A percentile compares a stretch with the other conserved stretches of the same genome.
phyloP scores from a whole-genome alignment of 352 stramenopile genomes.

The Blastocystis sp. region DNA sequence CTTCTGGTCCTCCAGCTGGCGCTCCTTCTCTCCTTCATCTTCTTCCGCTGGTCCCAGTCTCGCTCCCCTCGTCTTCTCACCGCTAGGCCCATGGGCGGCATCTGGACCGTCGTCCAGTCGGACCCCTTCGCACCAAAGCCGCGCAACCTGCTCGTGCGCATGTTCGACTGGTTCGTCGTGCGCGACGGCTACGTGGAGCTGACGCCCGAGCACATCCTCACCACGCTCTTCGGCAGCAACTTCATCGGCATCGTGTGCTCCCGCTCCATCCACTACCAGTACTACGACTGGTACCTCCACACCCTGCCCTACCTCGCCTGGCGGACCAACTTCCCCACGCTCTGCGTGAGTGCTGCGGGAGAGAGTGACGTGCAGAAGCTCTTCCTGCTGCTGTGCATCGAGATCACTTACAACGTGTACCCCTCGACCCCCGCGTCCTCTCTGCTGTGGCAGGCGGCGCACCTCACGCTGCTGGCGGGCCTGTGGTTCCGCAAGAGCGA shows the following conservation, averaged over 20 bases:
- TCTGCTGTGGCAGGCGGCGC: constrained; percentile 85
- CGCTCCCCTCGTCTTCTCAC: background rate
- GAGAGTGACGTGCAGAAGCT: constrained; percentile 33
- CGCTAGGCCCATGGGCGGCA: constrained; percentile 59
- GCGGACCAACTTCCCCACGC: constrained; percentile 80
- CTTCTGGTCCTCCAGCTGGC: constrained; percentile 74
- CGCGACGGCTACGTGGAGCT: constrained; percentile 11
- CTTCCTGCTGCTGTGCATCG: constrained; percentile 76
- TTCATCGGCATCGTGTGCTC: constrained; percentile 93
- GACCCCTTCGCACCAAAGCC: constrained; percentile 59
- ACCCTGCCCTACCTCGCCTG: constrained; percentile 89
- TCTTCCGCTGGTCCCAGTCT: constrained; percentile 64
- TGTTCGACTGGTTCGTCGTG: constrained; percentile 60
- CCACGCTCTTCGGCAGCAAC: constrained; percentile 85
- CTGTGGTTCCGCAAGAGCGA: constrained; percentile 62
- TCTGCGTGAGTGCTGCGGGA: constrained; percentile 65
- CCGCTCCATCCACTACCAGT: constrained; percentile 95
- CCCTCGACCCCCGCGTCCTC: constrained; percentile 86
- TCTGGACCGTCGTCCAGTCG: constrained; percentile 51
- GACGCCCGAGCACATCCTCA: constrained; percentile 76
- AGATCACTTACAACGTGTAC: constrained; percentile 92
- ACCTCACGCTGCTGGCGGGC: constrained; percentile 79
- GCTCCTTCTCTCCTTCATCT: constrained; percentile 70
- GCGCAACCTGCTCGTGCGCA: constrained; percentile 50
- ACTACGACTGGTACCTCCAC: constrained; percentile 89